Base-by-base conservation (phyloP, 2,329 filamentous ascomycete species). In the Trichoderma hamatum region DNA sequence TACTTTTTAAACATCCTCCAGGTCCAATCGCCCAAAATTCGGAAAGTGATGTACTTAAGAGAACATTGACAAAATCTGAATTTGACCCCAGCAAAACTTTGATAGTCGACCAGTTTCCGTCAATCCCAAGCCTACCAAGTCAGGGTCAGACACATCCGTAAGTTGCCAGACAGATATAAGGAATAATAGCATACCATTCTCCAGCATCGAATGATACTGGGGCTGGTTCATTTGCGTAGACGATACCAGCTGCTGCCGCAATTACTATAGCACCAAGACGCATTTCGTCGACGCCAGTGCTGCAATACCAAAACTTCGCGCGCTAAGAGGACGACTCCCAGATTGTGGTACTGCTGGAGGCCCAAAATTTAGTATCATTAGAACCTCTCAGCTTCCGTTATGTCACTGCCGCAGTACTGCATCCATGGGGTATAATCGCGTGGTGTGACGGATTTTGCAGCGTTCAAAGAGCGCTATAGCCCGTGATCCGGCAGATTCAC, bases 91-190 rank as follows among this genome's bases (percentile, higher is more conserved):
- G 70, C 6, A 73, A 70, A 58, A 94, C 82, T 14, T 82, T 83
- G 72, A 92, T 88, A 7, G 90, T 87, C 19, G 90, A 93, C 92
- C 92, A 94, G 71, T 84, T 84, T 11, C 90, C 90, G 76, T 92
- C 90, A 72, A 86, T 83, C 59, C 89, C 89, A 71, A 86, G 84
- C 87, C 87, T 89, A 61, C 39, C 32, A 54, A 61, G 28, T 7
- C 19, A 16, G 49, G 9, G 36, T 68, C 67, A 46, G 51, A n/a
- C 21, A 51, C 28, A 36, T 16, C 13, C 34, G 34, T 36, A 24
- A 4, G 46, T 19, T 26, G 32, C 16, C 46, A 21, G 24, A 39
- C 14, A 43, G 24, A 24, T 34, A n/a, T 24, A 7, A 13, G 5
- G 28, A 30, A 28, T 11, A 26, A 54, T 14, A 54, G 69, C 71